These are phyloP conservation scores for Flaveria trinervia DNA, from an alignment of 129 eudicot species.

Conservation along the genomic window DNA sequence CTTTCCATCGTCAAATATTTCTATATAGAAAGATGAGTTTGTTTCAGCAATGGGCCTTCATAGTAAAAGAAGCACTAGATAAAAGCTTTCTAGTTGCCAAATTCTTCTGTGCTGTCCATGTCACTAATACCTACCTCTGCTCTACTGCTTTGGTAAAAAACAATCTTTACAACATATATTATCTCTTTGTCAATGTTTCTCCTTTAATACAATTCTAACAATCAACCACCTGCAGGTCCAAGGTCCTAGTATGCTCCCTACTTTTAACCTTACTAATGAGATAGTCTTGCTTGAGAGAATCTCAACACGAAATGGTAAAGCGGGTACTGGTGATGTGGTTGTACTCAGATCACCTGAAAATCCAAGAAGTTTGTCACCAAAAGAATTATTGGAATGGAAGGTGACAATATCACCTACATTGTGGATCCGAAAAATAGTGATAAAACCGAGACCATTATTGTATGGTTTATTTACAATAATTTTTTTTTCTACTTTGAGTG, in stretches of 20 bases:
- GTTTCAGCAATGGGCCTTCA: constrained; percentile 42
- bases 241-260: constrained; percentile 96
- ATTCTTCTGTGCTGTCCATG: constrained; percentile 56
- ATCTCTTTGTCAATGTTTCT: neutral
- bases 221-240: constrained; percentile 42
- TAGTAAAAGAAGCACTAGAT: constrained; percentile 56
- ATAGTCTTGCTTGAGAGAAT: constrained; percentile 56
- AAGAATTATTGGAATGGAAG: constrained; percentile 65
- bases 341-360: constrained; percentile 60
- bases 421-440: constrained; percentile 62
- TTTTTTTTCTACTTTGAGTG: neutral
- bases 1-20: constrained; percentile 13
- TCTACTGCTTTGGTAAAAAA: constrained; percentile 45
- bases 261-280: constrained; percentile 54
- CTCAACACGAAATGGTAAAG: constrained; percentile 55
- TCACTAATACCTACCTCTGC: constrained; percentile 55
- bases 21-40: constrained; percentile 32
- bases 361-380: constrained; percentile 60
- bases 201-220: constrained; percentile 1
- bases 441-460: constrained; percentile 49
- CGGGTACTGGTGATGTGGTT: constrained; percentile 63
- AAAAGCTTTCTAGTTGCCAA: constrained; percentile 37
- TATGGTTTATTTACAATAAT: constrained; percentile 36
- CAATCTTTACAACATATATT: constrained; percentile 6
- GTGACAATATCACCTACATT: constrained; percentile 56